Base-by-base conservation (phyloP, 169 alveolate species). In the Plasmodium blacklocki region DNA sequence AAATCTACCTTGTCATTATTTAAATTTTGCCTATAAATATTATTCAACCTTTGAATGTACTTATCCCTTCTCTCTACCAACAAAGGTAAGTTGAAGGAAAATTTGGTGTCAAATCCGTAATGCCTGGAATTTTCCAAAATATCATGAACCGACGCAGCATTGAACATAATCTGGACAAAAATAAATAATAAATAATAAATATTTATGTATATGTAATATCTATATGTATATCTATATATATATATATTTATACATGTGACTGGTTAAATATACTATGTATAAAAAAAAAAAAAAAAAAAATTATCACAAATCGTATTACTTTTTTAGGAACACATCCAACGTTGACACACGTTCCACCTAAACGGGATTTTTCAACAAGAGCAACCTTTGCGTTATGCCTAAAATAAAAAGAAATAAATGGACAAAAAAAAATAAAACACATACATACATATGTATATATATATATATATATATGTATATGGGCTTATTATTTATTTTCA, bases 271-370 rank as follows among this genome's bases (percentile, higher is more conserved):
- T 49, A 2, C 43, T 3, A 62, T 8, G 7, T 21, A 76, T 7
- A 19, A 62, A 15, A 5, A 39, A 29, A 9, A 21, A 21, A 64
- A n/a, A 88, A 88, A 29, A 9, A 21, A 21, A 64, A n/a, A 88
- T 85, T 15, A 94, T 68, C 7, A 8, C 49, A n/a, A 50, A 89
- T 74, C 89, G 96, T 95, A 91, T 87, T 91, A 97, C 96, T 95
- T 98, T 98, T 93, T 98, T 98, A 0, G 99, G 99, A 60, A 98
- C 98, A 88, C 99, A 97, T 11, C 99, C 99, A 14, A 97, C 98
- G 88, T 98, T 97, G 18, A 97, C 99, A 89, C 99, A 97, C 2
- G 99, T 97, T 18, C 99, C 99, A 70, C 98, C 98, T 43, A 96
- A 56, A 59, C 88, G 92, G 66, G 94, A 52, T 68, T 89, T 78